Evolutionary conservation across 768 basidiomycete genomes (phyloP).

Genomic region (Cubamyces lactineus): DNA sequence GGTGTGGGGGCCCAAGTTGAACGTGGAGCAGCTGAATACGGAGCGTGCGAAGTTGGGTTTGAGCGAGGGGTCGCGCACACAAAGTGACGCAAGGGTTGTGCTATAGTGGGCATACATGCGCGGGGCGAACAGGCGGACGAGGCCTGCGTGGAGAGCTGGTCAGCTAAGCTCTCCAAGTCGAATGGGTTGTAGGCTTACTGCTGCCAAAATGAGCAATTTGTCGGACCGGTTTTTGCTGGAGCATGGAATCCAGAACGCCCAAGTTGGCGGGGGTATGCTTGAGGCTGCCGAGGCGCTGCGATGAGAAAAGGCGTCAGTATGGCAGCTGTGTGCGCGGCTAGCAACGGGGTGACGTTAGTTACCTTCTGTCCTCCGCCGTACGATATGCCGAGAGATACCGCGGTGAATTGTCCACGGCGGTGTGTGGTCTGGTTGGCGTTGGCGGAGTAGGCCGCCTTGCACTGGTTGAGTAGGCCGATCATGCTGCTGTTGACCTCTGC

Average conservation of each 20-base stretch:
- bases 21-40: slow-evolving; percentile 31
- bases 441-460: neutral
- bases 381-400: neutral
- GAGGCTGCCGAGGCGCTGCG: neutral
- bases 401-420: neutral
- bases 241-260: neutral
- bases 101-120: neutral
- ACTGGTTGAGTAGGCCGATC: neutral
- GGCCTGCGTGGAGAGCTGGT: neutral
- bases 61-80: neutral
- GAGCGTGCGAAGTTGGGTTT: slow-evolving; percentile 31
- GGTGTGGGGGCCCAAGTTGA: slow-evolving; percentile 36
- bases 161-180: neutral
- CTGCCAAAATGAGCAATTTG: neutral
- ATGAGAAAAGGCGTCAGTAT: neutral
- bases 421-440: neutral
- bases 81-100: neutral
- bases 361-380: neutral
- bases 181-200: neutral
- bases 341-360: too few relatives aligned
- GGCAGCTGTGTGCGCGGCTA: neutral
- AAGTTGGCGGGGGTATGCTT: neutral
- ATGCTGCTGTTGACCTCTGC: neutral
- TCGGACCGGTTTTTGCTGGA: neutral
- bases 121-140: neutral